Evolutionary conservation across 306 rosid genomes (phyloP).

Genomic region (Acmispon strigosus): DNA sequence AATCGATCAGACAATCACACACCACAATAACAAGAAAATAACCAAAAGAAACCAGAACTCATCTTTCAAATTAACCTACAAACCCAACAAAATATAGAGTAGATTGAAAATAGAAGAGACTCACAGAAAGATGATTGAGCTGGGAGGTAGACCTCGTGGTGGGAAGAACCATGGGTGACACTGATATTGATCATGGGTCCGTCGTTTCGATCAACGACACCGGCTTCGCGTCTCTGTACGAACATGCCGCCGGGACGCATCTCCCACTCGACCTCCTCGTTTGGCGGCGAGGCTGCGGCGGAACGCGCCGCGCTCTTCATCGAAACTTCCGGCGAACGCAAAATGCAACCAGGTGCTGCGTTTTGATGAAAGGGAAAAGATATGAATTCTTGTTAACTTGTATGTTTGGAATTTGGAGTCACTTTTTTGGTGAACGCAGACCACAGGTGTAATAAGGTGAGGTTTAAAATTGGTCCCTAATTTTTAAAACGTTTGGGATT

Average conservation of each 20-base stretch:
- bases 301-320: slow-evolving; percentile 7
- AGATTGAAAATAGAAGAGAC: neutral
- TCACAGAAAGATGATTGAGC: slow-evolving; percentile 35
- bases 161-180: slow-evolving; percentile 20
- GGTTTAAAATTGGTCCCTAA: too few species aligned
- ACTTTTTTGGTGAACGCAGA: too few species aligned
- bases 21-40: neutral
- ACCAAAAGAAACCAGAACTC: neutral
- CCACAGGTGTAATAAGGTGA: too few species aligned
- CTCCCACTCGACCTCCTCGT: slow-evolving; percentile 33
- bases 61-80: neutral
- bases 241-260: slow-evolving; percentile 38
- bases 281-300: neutral
- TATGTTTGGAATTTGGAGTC: too few species aligned
- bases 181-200: slow-evolving; percentile 26
- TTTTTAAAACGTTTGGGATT: too few species aligned
- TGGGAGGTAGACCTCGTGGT: slow-evolving; percentile 23
- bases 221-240: slow-evolving; percentile 27
- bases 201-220: neutral
- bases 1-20: neutral
- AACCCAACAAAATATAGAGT: neutral
- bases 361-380: neutral
- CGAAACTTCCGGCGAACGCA: neutral
- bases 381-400: neutral
- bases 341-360: neutral